phyloP scores from a whole-genome alignment of 495 filamentous ascomycete species.

The Podospora didyma region DNA sequence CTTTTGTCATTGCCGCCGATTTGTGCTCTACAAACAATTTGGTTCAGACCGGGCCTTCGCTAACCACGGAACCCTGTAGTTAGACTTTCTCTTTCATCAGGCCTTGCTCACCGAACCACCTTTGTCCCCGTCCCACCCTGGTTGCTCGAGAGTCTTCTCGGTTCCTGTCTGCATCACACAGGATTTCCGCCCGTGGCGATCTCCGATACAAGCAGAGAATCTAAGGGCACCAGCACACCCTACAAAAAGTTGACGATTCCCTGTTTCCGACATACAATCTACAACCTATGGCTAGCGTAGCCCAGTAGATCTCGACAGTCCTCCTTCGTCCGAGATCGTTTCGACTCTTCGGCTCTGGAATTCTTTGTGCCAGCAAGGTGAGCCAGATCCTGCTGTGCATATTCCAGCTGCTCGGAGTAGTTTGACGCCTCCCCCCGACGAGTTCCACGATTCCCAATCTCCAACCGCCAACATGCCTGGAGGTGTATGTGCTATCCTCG shows the following conservation, averaged over 20 bases:
- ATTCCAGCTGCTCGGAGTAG: slow-evolving; percentile 43
- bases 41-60: neutral
- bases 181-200: neutral
- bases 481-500: slow-evolving; percentile 91
- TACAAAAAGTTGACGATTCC: neutral
- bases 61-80: slow-evolving; percentile 7
- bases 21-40: too few species aligned
- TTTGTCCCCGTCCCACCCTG: slow-evolving; percentile 1
- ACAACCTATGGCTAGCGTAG: slow-evolving; percentile 41
- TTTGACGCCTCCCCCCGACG: slow-evolving; percentile 23
- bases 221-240: neutral
- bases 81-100: slow-evolving; percentile 24
- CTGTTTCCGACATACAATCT: neutral
- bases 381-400: slow-evolving; percentile 15
- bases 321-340: slow-evolving; percentile 17
- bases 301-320: slow-evolving; percentile 36
- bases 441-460: slow-evolving; percentile 15
- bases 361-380: slow-evolving; percentile 19
- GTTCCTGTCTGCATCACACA: neutral
- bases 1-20: too few species aligned
- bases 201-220: neutral
- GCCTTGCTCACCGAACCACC: neutral
- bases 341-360: slow-evolving; percentile 41
- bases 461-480: slow-evolving; percentile 53
- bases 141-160: neutral